A percentile compares a stretch with the other conserved stretches of the same genome.
Conservation (phyloP, 83 land plant species). For the Picea abies region DNA sequence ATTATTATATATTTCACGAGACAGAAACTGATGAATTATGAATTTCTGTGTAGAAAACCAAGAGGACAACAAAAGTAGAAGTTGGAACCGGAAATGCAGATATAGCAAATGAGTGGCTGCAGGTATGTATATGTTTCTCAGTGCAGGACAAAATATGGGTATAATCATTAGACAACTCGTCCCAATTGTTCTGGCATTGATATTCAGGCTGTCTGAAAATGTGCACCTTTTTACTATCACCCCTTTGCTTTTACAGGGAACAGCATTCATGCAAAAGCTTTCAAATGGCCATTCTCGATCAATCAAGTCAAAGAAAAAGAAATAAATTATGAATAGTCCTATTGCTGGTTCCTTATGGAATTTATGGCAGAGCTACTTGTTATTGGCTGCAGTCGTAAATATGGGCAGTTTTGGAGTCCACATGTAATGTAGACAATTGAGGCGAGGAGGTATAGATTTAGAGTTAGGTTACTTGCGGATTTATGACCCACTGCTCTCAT, state of each 20-base stretch:
- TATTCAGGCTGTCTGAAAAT: neutral
- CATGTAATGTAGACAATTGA: no score
- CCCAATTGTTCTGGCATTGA: neutral
- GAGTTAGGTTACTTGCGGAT: no score
- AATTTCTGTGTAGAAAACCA: conserved; percentile 50
- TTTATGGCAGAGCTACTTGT: no score
- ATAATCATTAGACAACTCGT: neutral
- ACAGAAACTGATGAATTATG: neutral
- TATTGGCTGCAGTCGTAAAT: no score
- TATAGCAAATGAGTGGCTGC: conserved; percentile 51
- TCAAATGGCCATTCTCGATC: neutral
- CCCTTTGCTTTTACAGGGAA: conserved; percentile 23
- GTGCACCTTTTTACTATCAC: neutral
- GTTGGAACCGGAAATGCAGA: conserved; percentile 45
- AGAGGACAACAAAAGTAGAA: conserved; percentile 70
- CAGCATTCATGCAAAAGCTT: conserved; percentile 26
- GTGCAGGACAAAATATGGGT: neutral
- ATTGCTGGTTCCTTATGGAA: no score
- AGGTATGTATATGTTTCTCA: conserved; percentile 23
- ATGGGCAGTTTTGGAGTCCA: no score
- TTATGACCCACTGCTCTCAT: no score
- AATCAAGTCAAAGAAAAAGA: conserved; percentile 37
- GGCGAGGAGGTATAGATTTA: no score
- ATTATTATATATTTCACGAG: neutral
- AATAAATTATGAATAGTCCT: conserved; percentile 7